These are phyloP conservation scores for Colletotrichum camelliae DNA, from an alignment of 2,329 filamentous ascomycete genomes.

Conservation along the genomic window DNA sequence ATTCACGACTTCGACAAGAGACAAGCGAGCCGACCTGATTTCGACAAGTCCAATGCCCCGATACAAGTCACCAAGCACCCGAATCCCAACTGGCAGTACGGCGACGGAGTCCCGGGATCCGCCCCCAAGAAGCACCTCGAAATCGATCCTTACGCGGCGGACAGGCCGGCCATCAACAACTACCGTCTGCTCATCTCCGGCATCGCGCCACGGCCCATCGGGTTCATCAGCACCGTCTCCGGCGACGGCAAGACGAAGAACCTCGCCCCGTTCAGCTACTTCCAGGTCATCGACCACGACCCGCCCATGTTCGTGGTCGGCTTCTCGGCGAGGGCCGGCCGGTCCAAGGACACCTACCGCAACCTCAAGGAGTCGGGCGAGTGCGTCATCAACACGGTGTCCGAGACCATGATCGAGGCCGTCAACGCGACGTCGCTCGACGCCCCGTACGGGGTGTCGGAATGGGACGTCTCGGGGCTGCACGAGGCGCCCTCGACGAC, in stretches of 20 bases:
- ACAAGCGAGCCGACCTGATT: slow-evolving; percentile 68
- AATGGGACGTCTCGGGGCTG: slow-evolving; percentile 78
- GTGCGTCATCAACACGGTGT: slow-evolving; percentile 87
- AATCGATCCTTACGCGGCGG: slow-evolving; percentile 80
- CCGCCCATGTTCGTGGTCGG: slow-evolving; percentile 79
- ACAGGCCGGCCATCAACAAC: slow-evolving; percentile 72
- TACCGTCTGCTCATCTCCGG: slow-evolving; percentile 93
- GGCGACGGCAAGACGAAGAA: slow-evolving; percentile 68
- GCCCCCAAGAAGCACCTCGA: slow-evolving; percentile 61
- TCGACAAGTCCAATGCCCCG: slow-evolving; percentile 45
- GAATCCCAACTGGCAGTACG: slow-evolving; percentile 68
- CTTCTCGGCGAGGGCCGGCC: slow-evolving; percentile 46
- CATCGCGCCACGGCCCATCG: slow-evolving; percentile 47
- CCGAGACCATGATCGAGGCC: slow-evolving; percentile 83
- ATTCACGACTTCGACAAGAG: slow-evolving; percentile 69
- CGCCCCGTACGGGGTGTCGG: slow-evolving; percentile 75
- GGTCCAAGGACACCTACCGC: slow-evolving; percentile 78
- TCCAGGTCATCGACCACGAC: slow-evolving; percentile 83
- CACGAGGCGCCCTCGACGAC: slow-evolving; percentile 37
- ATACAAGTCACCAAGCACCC: slow-evolving; percentile 68
- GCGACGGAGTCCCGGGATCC: slow-evolving; percentile 44
- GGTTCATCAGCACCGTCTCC: slow-evolving; percentile 60
- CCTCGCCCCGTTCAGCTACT: slow-evolving; percentile 87
- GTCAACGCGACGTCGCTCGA: slow-evolving; percentile 82
- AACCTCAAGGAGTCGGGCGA: slow-evolving; percentile 77